Conservation (phyloP, 2,329 filamentous ascomycete species). For the Aspergillus ochraceoroseus region DNA sequence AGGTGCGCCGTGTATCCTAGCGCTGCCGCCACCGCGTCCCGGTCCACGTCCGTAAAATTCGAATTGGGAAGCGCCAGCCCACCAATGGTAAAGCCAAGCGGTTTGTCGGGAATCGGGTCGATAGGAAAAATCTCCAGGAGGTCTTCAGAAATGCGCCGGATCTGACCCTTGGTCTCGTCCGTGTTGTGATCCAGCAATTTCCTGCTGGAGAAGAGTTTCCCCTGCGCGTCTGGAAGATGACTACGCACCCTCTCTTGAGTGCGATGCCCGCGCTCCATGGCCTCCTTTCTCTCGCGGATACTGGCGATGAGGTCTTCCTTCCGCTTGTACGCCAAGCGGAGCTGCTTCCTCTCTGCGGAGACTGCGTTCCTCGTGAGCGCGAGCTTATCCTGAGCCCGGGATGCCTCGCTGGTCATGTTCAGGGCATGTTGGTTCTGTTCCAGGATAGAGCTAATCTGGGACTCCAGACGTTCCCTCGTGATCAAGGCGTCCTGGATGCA, state of each 20-base stretch:
- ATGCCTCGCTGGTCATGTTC: conserved; percentile 31
- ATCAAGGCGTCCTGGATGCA: conserved; percentile 85
- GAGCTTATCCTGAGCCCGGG: conserved; percentile 40
- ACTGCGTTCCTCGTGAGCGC: conserved; percentile 50
- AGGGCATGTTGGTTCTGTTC: conserved; percentile 35
- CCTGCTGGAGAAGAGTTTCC: conserved; percentile 55
- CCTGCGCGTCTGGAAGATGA: conserved; percentile 58
- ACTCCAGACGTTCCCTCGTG: conserved; percentile 66
- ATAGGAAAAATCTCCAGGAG: conserved; percentile 76
- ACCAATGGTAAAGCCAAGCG: conserved; percentile 79
- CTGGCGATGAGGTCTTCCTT: conserved; percentile 65
- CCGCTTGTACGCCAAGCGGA: conserved; percentile 58
- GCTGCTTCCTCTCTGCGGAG: conserved; percentile 58
- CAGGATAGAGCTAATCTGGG: conserved; percentile 64
- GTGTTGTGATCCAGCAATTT: conserved; percentile 51
- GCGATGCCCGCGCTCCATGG: conserved; percentile 61
- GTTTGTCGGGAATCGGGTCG: conserved; percentile 57
- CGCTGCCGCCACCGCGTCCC: conserved; percentile 70
- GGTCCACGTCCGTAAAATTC: conserved; percentile 61
- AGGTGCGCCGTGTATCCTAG: conserved; percentile 75
- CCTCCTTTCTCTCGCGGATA: conserved; percentile 59
- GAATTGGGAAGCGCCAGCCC: conserved; percentile 75
- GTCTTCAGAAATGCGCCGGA: conserved; percentile 81
- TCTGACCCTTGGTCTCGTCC: conserved; percentile 73
- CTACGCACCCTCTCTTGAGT: conserved; percentile 55